These are phyloP conservation scores for Tetragonia tetragonoides DNA, from an alignment of 148 eudicot species.

Conservation along the genomic window DNA sequence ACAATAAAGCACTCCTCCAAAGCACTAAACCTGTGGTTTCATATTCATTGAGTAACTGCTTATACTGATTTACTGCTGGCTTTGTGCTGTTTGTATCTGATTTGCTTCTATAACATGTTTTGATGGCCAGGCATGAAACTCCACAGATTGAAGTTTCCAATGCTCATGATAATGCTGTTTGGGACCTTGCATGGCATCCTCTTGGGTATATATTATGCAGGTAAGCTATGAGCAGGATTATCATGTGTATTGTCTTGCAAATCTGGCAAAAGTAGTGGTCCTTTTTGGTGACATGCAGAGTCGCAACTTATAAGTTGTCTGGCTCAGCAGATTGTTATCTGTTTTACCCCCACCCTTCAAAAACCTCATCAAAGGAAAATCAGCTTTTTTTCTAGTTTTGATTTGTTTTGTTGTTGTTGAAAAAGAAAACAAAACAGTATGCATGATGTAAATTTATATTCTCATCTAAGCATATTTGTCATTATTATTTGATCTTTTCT, in stretches of 20 bases:
- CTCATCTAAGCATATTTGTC: too few relatives aligned
- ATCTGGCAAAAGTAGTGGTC: neutral
- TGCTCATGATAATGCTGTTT: constrained; percentile 92
- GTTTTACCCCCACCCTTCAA: too few relatives aligned
- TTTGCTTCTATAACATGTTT: constrained; percentile 15
- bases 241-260: constrained; percentile 8
- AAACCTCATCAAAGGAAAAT: too few relatives aligned
- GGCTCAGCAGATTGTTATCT: too few relatives aligned
- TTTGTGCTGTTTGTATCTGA: constrained; percentile 2
- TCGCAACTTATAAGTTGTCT: neutral
- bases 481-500: neutral
- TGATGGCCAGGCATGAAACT: constrained; percentile 70
- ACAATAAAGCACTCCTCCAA: too few relatives aligned
- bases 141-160: constrained; percentile 88
- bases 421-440: too few relatives aligned
- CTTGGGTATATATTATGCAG: constrained; percentile 94
- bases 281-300: neutral
- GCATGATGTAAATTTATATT: too few relatives aligned
- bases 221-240: constrained; percentile 30
- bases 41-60: too few relatives aligned
- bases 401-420: too few relatives aligned
- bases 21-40: too few relatives aligned
- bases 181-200: constrained; percentile 99
- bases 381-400: too few relatives aligned
- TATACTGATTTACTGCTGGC: neutral